phyloP scores from a whole-genome alignment of 1,284 basidiomycete genomes.

The Sporisorium scitamineum region DNA sequence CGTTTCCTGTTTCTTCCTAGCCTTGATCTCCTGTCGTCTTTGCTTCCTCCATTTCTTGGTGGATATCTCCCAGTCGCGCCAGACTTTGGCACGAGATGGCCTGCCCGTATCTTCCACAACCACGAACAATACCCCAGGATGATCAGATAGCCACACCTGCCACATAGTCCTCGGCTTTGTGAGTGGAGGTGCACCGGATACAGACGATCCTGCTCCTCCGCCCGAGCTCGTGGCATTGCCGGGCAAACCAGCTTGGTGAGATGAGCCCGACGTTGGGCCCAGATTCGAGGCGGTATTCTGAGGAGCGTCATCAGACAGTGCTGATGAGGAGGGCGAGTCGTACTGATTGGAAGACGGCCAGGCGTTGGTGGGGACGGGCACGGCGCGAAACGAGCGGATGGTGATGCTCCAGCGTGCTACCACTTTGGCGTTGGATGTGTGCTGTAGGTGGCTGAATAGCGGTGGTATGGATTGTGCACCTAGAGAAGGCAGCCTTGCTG shows the following conservation, averaged over 20 bases:
- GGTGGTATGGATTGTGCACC: slow-evolving; percentile 51
- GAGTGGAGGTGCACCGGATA: slow-evolving; percentile 35
- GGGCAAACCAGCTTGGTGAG: neutral
- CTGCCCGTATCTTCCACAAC: slow-evolving; percentile 54
- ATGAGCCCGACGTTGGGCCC: slow-evolving; percentile 5
- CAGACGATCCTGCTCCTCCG: slow-evolving; percentile 23
- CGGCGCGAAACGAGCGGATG: slow-evolving; percentile 55
- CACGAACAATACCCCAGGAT: slow-evolving; percentile 51
- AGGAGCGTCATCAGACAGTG: neutral
- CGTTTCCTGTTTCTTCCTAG: slow-evolving; percentile 5
- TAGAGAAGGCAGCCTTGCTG: slow-evolving; percentile 40
- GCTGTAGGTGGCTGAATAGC: slow-evolving; percentile 50
- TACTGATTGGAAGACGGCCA: slow-evolving; percentile 34
- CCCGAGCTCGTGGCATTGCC: neutral
- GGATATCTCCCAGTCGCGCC: slow-evolving; percentile 46
- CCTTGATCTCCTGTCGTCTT: slow-evolving; percentile 29
- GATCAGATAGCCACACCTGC: slow-evolving; percentile 48
- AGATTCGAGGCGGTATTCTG: neutral
- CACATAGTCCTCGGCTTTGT: slow-evolving; percentile 55
- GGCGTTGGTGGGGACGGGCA: slow-evolving; percentile 45
- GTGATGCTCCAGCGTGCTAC: slow-evolving; percentile 52
- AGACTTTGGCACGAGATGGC: slow-evolving; percentile 41
- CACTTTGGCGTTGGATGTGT: slow-evolving; percentile 42
- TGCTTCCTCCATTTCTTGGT: slow-evolving; percentile 44
- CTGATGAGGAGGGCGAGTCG: slow-evolving; percentile 16